Evolutionary conservation across 2,329 filamentous ascomycete genomes (phyloP).

Genomic region (Hirsutella minnesotensis): DNA sequence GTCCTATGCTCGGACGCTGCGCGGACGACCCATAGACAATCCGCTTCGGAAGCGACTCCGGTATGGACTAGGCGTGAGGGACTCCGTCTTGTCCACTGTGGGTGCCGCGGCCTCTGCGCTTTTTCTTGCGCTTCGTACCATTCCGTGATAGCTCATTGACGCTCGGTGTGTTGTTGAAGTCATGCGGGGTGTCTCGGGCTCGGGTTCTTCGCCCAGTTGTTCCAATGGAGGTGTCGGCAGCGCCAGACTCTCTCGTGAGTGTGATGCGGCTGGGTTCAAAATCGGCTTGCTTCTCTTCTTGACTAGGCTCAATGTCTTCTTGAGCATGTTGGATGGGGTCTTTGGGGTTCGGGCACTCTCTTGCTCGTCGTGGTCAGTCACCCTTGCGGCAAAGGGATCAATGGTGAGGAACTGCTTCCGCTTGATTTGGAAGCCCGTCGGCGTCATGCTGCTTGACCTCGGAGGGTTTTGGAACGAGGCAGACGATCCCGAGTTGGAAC

Average conservation of each 20-base stretch:
- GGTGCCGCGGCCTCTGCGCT: conserved; percentile 16
- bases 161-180: conserved; percentile 10
- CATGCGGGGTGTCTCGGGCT: conserved; percentile 6
- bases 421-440: conserved; percentile 21
- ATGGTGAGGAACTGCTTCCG: conserved; percentile 38
- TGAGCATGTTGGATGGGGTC: conserved; percentile 36
- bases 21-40: conserved; percentile 23
- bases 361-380: conserved; percentile 15
- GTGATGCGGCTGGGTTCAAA: conserved; percentile 25
- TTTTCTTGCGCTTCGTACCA: conserved; percentile 31
- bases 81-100: conserved; percentile 11
- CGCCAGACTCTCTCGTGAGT: conserved; percentile 21
- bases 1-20: conserved; percentile 25
- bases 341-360: conserved; percentile 24
- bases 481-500: conserved; percentile 20
- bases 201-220: conserved; percentile 21
- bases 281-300: conserved; percentile 42
- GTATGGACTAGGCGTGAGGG: conserved; percentile 14
- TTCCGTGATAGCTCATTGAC: conserved; percentile 35
- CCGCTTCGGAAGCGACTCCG: conserved; percentile 23
- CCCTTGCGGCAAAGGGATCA: conserved; percentile 38
- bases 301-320: conserved; percentile 40
- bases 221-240: conserved; percentile 15
- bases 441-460: conserved; percentile 31
- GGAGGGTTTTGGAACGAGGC: conserved; percentile 22